Percentiles rank a stretch among this genome's conserved stretches.
Evolutionary conservation across 495 filamentous ascomycete genomes (phyloP).

Genomic region (Xylaria scruposa): DNA sequence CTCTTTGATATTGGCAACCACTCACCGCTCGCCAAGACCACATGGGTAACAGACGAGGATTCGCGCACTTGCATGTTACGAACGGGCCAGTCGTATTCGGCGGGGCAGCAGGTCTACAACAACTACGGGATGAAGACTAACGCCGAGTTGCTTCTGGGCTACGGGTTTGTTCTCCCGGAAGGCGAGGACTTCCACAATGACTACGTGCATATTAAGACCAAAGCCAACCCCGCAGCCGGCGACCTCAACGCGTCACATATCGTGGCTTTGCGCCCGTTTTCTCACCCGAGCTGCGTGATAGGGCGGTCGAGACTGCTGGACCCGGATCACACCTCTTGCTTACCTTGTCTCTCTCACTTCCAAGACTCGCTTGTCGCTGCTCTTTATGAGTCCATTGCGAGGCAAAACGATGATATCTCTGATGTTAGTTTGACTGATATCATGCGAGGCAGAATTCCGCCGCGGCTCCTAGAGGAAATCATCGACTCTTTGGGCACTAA

Average conservation of each 20-base stretch:
- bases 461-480: slow-evolving; percentile 30
- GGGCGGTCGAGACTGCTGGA: slow-evolving; percentile 39
- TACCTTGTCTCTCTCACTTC: slow-evolving; percentile 48
- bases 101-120: slow-evolving; percentile 55
- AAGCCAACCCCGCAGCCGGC: slow-evolving; percentile 36
- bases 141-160: slow-evolving; percentile 59
- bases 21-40: slow-evolving; percentile 47
- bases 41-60: slow-evolving; percentile 46
- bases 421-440: slow-evolving; percentile 33
- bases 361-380: slow-evolving; percentile 50
- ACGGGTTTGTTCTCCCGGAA: slow-evolving; percentile 57
- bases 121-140: slow-evolving; percentile 63
- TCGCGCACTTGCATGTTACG: slow-evolving; percentile 31
- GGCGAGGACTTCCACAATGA: slow-evolving; percentile 53
- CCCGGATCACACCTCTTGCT: slow-evolving; percentile 32
- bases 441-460: slow-evolving; percentile 34
- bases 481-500: slow-evolving; percentile 37
- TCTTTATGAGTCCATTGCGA: slow-evolving; percentile 38
- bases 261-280: slow-evolving; percentile 49
- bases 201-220: slow-evolving; percentile 55
- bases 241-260: slow-evolving; percentile 39
- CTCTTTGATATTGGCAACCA: slow-evolving; percentile 63
- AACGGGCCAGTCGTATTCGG: slow-evolving; percentile 32
- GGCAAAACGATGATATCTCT: slow-evolving; percentile 19
- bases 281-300: slow-evolving; percentile 44